Base-by-base conservation (phyloP, 768 basidiomycete genomes). In the Coprinopsis strossmayeri region DNA sequence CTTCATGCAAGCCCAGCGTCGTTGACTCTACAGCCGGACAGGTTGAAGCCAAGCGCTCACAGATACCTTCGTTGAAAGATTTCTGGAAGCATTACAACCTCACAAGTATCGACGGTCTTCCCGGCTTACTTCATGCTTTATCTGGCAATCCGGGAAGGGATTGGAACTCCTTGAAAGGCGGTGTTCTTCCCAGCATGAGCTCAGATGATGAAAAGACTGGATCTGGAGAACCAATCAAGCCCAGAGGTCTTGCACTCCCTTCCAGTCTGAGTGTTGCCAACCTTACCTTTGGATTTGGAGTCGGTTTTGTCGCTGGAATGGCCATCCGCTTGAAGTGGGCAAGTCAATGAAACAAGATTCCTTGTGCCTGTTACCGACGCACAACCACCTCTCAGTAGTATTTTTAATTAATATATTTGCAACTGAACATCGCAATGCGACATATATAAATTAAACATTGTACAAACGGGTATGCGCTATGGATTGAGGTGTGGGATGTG, bases 81-180 rank as follows among this genome's bases (percentile, higher is more conserved):
- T 82, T 76, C 58, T 82, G 80, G 79, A 59, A 54, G 17, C 50
- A 54, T 3, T 60, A 67, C 40, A 83, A 83, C 52, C 21, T 53
- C 15, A 60, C 55, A 20, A 51, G 50, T 25, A 55, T 80, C 11
- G 81, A 82, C 48, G 79, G 78, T 4, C 65, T 82, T 5, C 70
- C 75, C 0, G 79, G 61, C 0, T 45, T 81, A 18, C 39, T 46
- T 17, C 37, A 45, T 17, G 75, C 72, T 4, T 48, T 47, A 34
- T 55, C 59, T n/a, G n/a, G n/a, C n/a, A n/a, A n/a, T 18, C 21
- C 40, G 24, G 40, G 10, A 4, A 23, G 21, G 9, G 10, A 24
- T 25, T 42, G 18, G 40, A 25, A 25, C 5, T 9, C 10, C 10
- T 10, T 5, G 5, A 18, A 11, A 17, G 35, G 35, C 5, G 35